phyloP scores from a whole-genome alignment of 169 alveolate genomes.

The Eimeria sp. region DNA sequence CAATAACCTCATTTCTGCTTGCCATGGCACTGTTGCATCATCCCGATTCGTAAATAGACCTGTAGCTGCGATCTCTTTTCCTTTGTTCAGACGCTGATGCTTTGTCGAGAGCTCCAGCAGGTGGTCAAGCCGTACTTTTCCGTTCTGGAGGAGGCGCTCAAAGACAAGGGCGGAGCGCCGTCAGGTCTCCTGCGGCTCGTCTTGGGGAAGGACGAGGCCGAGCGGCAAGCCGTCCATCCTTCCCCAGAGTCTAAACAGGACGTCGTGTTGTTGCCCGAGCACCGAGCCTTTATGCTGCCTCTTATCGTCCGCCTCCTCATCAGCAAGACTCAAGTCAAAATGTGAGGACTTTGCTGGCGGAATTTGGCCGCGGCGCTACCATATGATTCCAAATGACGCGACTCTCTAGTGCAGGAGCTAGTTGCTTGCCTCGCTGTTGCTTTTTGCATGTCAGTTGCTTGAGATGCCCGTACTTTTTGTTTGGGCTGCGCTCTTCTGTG shows the following conservation, averaged over 20 bases:
- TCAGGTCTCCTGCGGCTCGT: constrained; percentile 58
- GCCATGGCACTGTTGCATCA: neutral
- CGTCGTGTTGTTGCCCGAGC: constrained; percentile 52
- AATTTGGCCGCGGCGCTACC: neutral
- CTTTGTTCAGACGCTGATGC: constrained; percentile 39
- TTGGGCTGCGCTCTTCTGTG: neutral
- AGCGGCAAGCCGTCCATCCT: constrained; percentile 25
- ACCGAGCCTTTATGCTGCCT: constrained; percentile 53
- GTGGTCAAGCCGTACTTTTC: constrained; percentile 37
- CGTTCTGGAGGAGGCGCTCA: constrained; percentile 55
- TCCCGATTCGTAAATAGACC: neutral
- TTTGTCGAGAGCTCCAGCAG: constrained; percentile 63
- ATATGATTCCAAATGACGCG: neutral
- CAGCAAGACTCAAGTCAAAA: constrained; percentile 50
- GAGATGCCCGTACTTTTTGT: neutral
- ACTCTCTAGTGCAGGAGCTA: neutral
- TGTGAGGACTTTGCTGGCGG: neutral
- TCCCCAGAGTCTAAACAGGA: constrained; percentile 18
- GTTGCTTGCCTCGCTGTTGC: neutral
- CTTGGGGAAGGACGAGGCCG: constrained; percentile 44
- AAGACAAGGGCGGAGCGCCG: constrained; percentile 65
- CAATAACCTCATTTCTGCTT: neutral
- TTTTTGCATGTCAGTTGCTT: neutral
- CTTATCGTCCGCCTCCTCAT: constrained; percentile 61
- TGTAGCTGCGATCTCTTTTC: neutral